Evolutionary conservation across 306 rosid species (phyloP), one percentile per base, ranked within the genome.

Genomic region (Fragaria vesca): DNA sequence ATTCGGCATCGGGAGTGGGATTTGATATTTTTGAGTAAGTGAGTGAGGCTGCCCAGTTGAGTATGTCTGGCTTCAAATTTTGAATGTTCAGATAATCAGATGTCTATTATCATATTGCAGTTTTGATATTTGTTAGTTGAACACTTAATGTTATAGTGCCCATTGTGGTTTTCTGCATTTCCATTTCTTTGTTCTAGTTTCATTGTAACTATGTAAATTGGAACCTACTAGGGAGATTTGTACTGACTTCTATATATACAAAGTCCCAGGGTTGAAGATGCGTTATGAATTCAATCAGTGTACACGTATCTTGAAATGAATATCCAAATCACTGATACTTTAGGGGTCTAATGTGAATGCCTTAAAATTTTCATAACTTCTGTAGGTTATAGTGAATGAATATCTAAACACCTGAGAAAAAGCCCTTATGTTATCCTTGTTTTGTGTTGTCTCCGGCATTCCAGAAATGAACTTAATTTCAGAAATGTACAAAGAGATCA

Each of bases 1-100:
- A 66, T 57, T 66, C 43, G 24, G 34, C 72, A 38, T 38, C 5
- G 81, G 69, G 18, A 12, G 47, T 20, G 65, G 76, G 50, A 34
- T 72, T 72, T 8, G 8, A n/a, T 36, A 38, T 6, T 6, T n/a
- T 51, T 4, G 16, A 26, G 46, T 60, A 61, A 58, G 26, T 24
- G 66, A 55, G 50, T 73, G 26, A 24, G 83, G 72, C 71, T 79
- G 55, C 77, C 74, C 38, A 38, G 40, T 74, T 57, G 54, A 69
- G 85, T 80, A 6, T 78, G 69, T 73, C 20, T 58, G 60, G 84
- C 72, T 65, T 82, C 24, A 67, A 3, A 74, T 85, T 87, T 82
- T 85, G 83, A n/a, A 1, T 84, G 72, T 69, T 66, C 34, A 70
- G 0, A 38, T 38, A 38, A 38, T 38, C 42, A 38, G 79, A 40